These are phyloP conservation scores for Graphium sp. DNA, from an alignment of 2,329 filamentous ascomycete genomes.

Conservation along the genomic window DNA sequence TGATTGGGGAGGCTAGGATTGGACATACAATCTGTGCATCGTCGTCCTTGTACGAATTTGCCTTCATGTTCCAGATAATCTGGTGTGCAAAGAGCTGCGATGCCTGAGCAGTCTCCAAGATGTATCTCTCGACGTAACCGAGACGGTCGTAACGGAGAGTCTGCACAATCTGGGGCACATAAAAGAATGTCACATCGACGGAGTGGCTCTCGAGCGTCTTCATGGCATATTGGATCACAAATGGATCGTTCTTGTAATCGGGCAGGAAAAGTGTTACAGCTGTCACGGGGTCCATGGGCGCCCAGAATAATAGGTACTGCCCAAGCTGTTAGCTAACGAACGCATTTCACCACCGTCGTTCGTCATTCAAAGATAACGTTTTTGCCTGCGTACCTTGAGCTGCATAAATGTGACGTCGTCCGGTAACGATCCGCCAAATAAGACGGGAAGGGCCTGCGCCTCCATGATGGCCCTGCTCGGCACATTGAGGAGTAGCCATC, in stretches of 20 bases:
- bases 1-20: background rate
- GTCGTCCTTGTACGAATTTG: constrained; percentile 95
- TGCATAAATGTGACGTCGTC: constrained; percentile 60
- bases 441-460: constrained; percentile 65
- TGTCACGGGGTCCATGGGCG: constrained; percentile 79
- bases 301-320: constrained; percentile 84
- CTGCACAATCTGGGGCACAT: constrained; percentile 96
- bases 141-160: constrained; percentile 81
- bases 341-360: no score
- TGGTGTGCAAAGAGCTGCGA: constrained; percentile 98
- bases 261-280: constrained; percentile 89
- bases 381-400: constrained; percentile 55
- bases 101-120: constrained; percentile 89
- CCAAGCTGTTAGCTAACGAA: constrained; percentile 11
- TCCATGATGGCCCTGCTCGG: constrained; percentile 70
- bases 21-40: constrained; percentile 61
- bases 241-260: constrained; percentile 78
- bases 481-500: constrained; percentile 64
- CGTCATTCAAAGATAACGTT: constrained; percentile 7
- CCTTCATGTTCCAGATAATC: constrained; percentile 99
- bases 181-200: constrained; percentile 97
- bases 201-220: constrained; percentile 83
- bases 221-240: constrained; percentile 93
- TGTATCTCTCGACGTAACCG: constrained; percentile 92
- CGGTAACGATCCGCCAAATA: constrained; percentile 63